phyloP scores from a whole-genome alignment of 164 flowering plant species.

The Warburgia ugandensis region DNA sequence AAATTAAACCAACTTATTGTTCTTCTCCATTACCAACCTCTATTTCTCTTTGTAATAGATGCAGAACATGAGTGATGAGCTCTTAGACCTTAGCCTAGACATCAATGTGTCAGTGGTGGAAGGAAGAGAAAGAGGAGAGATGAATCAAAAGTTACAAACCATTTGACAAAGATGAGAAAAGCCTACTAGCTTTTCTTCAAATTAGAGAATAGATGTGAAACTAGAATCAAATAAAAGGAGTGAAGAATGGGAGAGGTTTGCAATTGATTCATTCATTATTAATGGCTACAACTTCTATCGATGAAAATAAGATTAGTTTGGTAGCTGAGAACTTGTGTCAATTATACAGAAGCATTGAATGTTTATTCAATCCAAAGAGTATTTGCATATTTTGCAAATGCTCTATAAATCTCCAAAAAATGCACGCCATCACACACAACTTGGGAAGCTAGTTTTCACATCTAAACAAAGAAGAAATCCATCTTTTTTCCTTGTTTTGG shows the following conservation, averaged over 20 bases:
- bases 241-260: constrained; percentile 43
- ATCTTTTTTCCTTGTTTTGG: too few species aligned
- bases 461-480: too few species aligned
- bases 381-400: constrained; percentile 66
- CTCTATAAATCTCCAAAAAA: too few species aligned
- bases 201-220: constrained; percentile 47
- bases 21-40: background rate
- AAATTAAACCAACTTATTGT: constrained; percentile 7
- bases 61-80: constrained; percentile 35
- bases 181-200: constrained; percentile 41
- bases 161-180: constrained; percentile 30
- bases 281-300: constrained; percentile 42
- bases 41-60: constrained; percentile 9
- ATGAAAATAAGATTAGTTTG: constrained; percentile 25
- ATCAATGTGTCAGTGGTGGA: constrained; percentile 1
- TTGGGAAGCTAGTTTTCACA: too few species aligned
- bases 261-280: constrained; percentile 58
- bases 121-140: constrained; percentile 19
- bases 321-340: constrained; percentile 39
- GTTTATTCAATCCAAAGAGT: constrained; percentile 66
- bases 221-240: constrained; percentile 20
- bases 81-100: constrained; percentile 42
- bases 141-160: constrained; percentile 5
- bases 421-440: too few species aligned
- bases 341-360: constrained; percentile 32